These are phyloP conservation scores for Cercospora citrullina DNA, from an alignment of 2,329 filamentous ascomycete species.

Conservation along the genomic window DNA sequence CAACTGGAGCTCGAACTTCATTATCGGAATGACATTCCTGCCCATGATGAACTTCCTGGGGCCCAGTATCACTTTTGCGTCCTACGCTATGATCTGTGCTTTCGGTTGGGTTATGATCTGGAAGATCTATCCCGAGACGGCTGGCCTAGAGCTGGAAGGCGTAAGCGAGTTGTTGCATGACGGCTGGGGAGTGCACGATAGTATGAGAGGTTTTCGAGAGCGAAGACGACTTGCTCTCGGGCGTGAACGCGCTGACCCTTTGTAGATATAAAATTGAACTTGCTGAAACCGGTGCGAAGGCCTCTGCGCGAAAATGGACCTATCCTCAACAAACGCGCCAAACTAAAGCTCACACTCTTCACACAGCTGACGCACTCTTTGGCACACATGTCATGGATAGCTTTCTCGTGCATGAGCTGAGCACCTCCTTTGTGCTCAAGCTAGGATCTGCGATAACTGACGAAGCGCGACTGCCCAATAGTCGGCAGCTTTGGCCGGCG, in stretches of 20 bases:
- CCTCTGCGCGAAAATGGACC: not conserved
- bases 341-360: not conserved
- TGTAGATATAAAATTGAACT: not conserved
- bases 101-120: constrained; percentile 63
- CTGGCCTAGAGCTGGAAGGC: constrained; percentile 77
- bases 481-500: not conserved
- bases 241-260: not conserved
- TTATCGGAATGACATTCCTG: constrained; percentile 82
- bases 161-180: constrained; percentile 68
- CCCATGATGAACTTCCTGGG: constrained; percentile 78
- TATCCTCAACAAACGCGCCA: not conserved
- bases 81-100: constrained; percentile 73
- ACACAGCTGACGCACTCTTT: not conserved
- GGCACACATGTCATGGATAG: not conserved
- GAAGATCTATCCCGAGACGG: constrained; percentile 82
- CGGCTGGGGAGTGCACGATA: constrained; percentile 63
- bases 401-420: not conserved
- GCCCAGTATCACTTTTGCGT: constrained; percentile 73
- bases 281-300: not conserved
- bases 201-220: constrained; percentile 1
- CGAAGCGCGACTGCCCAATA: not conserved
- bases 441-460: not conserved
- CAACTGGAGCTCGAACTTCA: constrained; percentile 81
- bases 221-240: not conserved
- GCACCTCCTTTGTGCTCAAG: not conserved